Base-by-base conservation (phyloP, 2,329 filamentous ascomycete species). In the Endocalyx cinctus region DNA sequence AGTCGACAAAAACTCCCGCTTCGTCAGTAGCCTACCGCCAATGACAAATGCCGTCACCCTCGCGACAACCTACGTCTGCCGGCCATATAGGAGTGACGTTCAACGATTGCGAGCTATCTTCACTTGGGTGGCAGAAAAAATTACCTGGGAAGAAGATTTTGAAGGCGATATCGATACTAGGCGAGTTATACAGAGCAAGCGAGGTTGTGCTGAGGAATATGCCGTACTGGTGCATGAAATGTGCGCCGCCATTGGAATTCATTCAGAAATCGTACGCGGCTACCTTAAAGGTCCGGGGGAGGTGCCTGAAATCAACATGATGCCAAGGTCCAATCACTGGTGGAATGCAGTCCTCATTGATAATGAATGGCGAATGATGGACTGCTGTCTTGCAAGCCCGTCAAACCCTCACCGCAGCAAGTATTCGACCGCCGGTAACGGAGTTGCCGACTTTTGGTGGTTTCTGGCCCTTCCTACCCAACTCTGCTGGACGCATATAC, bases 341-440 rank as follows among this genome's bases (percentile, higher is more conserved):
- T 98, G 92, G 92, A 98, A 98, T 49, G 82, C 87, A 1, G 87
- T 97, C 13, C 66, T 96, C 22, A 81, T 96, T 7, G 92, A 98
- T 58, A 83, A 85, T 15, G 88, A 96, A 62, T 98, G 92, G 92
- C 84, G 92, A 31, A 84, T 97, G 45, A 87, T 98, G 67, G 92
- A 98, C 59, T 92, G 87, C 57, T 94, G 87, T 22, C 70, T 98
- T 29, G 88, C 92, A 4, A 89, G 84, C 43, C 89, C 90, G 10
- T 95, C 90, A 0, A 87, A 97, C 51, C 90, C 92, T 8, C 80
- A 77, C 37, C 77, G 94, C 29, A 70, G 68, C 12, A 68, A 79
- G 19, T 97, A 94, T 61, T 94, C 88, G 11, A 85, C 76, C 47
- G 74, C 74, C 17, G 76, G 76, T 38, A 77, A 71, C 38, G 76